Percentiles rank a stretch among this genome's conserved stretches.
phyloP scores from a whole-genome alignment of 805 yeast species.

The Starmerella asiatica region DNA sequence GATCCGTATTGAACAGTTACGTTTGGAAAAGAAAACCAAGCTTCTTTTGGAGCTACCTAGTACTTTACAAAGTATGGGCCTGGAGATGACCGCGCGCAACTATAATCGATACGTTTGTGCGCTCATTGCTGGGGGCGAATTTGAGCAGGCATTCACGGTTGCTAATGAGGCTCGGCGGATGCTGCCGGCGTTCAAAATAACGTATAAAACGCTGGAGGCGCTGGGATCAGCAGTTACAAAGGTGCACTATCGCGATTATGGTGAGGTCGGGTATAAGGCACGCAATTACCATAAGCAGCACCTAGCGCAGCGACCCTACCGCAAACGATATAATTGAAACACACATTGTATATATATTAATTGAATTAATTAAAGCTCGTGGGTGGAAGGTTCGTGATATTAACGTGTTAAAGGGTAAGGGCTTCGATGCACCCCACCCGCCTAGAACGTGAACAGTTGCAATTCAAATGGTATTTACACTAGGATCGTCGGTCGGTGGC shows the following conservation, averaged over 20 bases:
- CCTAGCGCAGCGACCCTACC: too few relatives aligned
- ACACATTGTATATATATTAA: too few relatives aligned
- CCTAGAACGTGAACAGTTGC: too few relatives aligned
- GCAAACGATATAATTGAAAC: too few relatives aligned
- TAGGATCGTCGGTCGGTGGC: slow-evolving; percentile 15
- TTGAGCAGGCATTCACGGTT: slow-evolving; percentile 1
- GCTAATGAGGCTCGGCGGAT: background rate
- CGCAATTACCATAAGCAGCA: too few relatives aligned
- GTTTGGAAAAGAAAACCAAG: background rate
- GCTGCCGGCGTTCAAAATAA: background rate
- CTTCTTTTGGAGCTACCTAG: slow-evolving; percentile 9
- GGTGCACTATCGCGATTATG: slow-evolving; percentile 3
- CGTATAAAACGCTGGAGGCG: background rate
- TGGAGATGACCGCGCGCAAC: slow-evolving; percentile 4
- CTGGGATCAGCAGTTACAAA: background rate
- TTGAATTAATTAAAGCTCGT: too few relatives aligned
- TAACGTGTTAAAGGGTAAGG: too few relatives aligned
- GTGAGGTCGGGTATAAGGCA: slow-evolving; percentile 1
- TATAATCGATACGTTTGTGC: slow-evolving; percentile 5
- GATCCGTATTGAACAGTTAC: slow-evolving; percentile 9
- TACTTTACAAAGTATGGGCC: slow-evolving; percentile 5
- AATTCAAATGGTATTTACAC: slow-evolving; percentile 13
- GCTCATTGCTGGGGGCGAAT: background rate
- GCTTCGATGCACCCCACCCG: too few relatives aligned
- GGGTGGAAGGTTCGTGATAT: too few relatives aligned